Evolutionary conservation across 768 basidiomycete species (phyloP).

Genomic region (Leccinum variicolor): DNA sequence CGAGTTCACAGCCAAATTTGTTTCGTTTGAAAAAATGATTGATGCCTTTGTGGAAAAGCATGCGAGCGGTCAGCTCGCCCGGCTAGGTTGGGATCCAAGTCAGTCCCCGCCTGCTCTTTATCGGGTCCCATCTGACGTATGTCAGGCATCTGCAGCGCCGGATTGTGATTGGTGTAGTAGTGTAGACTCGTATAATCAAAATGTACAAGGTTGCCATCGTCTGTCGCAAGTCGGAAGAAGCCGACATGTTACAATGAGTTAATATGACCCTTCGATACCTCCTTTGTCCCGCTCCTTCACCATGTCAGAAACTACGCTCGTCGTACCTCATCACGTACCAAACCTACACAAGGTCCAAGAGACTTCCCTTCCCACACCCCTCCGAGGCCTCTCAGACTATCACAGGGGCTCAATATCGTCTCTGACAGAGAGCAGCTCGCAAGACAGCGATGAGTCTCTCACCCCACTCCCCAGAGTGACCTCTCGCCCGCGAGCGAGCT

Average conservation of each 20-base stretch:
- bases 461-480: constrained; percentile 33
- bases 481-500: constrained; percentile 58
- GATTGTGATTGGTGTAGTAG: constrained; percentile 3
- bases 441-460: constrained; percentile 35
- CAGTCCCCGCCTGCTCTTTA: neutral
- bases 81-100: constrained; percentile 29
- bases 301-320: constrained; percentile 17
- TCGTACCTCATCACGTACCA: neutral
- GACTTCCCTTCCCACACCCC: constrained; percentile 8
- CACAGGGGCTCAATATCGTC: constrained; percentile 70
- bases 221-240: constrained; percentile 12
- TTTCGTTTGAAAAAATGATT: constrained; percentile 17
- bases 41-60: constrained; percentile 17
- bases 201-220: constrained; percentile 13
- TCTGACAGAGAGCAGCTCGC: constrained; percentile 46
- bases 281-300: constrained; percentile 8
- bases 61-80: constrained; percentile 17
- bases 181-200: constrained; percentile 11
- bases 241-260: constrained; percentile 23
- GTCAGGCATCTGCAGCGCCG: neutral
- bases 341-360: constrained; percentile 9
- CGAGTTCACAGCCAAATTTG: constrained; percentile 23
- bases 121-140: neutral
- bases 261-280: constrained; percentile 10
- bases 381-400: constrained; percentile 41